A percentile compares a stretch with the other conserved stretches of the same genome.
phyloP scores from a whole-genome alignment of 148 eudicot genomes.

The Nyssa sinensis region DNA sequence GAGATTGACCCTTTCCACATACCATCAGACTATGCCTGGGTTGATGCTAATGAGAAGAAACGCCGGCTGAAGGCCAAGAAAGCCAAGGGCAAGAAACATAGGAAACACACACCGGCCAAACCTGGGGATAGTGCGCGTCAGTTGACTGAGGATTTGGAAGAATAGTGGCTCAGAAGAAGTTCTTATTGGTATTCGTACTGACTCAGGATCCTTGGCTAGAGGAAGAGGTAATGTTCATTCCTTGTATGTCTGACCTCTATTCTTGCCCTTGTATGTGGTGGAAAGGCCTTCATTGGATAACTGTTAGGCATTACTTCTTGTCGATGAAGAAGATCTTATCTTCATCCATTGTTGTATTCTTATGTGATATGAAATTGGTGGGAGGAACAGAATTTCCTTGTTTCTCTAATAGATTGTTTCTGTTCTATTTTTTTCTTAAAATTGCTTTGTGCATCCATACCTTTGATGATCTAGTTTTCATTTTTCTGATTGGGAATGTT shows the following conservation, averaged over 20 bases:
- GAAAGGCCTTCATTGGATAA: not conserved
- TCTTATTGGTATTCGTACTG: not conserved
- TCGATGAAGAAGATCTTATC: conserved; percentile 9
- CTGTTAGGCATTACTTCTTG: conserved; percentile 10
- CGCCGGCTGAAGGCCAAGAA: conserved; percentile 82
- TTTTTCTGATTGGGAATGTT: not conserved
- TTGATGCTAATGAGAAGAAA: conserved; percentile 90
- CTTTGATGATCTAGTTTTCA: conserved; percentile 6
- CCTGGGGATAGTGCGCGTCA: conserved; percentile 42
- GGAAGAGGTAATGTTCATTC: not conserved
- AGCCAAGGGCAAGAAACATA: conserved; percentile 73
- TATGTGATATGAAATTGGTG: conserved; percentile 10
- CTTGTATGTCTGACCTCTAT: not conserved
- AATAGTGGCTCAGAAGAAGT: not conserved
- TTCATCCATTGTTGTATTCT: conserved; percentile 19
- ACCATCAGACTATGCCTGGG: conserved; percentile 91
- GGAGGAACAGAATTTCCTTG: conserved; percentile 5
- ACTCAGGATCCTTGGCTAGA: not conserved
- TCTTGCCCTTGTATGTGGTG: not conserved
- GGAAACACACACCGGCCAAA: conserved; percentile 38
- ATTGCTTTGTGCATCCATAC: conserved; percentile 9
- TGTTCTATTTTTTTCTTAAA: not conserved
- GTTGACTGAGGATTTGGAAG: conserved; percentile 47
- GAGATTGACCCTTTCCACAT: conserved; percentile 84
- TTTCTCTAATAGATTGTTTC: not conserved